Base-by-base conservation (phyloP, 2,329 filamentous ascomycete genomes). In the Paramyrothecium sp. region DNA sequence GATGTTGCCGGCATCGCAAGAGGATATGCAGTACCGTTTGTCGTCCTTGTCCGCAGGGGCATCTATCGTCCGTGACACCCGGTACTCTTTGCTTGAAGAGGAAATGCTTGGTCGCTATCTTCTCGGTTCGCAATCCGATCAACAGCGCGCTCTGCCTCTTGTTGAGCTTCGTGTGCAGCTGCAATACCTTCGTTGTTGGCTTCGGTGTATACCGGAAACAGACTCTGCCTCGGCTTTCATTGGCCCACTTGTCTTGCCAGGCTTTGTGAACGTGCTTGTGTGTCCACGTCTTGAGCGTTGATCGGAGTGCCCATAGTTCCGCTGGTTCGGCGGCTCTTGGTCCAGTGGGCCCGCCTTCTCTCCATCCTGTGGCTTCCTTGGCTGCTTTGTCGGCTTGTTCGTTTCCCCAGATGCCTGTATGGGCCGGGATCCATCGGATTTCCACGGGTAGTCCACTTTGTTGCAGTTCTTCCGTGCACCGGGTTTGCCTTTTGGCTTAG, bases 1-100 rank as follows among this genome's bases (percentile, higher is more conserved):
- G 26, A 19, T 54, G 38, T 19, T 47, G 46, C 38, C 38, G 26
- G 19, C 44, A 54, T n/a, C 33, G n/a, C 17, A 59, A 51, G n/a
- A 61, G 53, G 57, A 56, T 48, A n/a, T 59, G 34, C 22, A 46
- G 54, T 54, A 58, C 57, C n/a, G 47, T 57, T 54, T 57, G 47
- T 53, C 33, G 48, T 57, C 53, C 55, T 57, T 58, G 50, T 13
- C 51, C 12, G 53, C 30, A 61, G 50, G 19, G 30, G 55, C 48
- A 59, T 41, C 41, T 56, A 8, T 47, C 50, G 51, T 54, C 38
- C 11, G 50, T 57, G 19, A 57, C 34, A 8, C 53, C 57, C 22
- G 38, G 55, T 34, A 57, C 55, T 61, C 55, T 59, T 53, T 50
- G 56, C 53, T 50, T 61, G 41, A 59, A 59, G 55, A 58, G 55